Conservation (phyloP, 148 eudicot species). For the Arbutus unedo region DNA sequence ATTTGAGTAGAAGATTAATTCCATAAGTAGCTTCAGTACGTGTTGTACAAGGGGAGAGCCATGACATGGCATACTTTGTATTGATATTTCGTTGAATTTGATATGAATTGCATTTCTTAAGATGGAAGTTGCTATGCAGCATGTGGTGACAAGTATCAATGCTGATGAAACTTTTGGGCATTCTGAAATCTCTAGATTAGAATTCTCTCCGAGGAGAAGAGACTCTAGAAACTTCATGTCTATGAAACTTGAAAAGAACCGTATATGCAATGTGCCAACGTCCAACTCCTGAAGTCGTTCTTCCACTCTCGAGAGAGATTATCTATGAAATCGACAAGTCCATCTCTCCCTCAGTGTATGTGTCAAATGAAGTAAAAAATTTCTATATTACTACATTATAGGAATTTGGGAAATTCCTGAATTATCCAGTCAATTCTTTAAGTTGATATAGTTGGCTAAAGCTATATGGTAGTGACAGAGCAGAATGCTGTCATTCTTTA, state of each 20-base stretch:
- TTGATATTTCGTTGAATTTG: not conserved
- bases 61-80: not conserved
- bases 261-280: not conserved
- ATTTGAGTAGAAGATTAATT: not conserved
- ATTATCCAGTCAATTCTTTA: not conserved
- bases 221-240: not conserved
- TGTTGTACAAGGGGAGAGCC: not conserved
- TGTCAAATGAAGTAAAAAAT: not conserved
- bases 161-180: not conserved
- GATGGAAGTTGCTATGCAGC: not conserved
- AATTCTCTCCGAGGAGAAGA: not conserved
- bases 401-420: not conserved
- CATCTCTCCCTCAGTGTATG: not conserved
- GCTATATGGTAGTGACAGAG: not conserved
- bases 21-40: constrained; percentile 1
- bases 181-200: not conserved
- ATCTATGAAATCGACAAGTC: not conserved
- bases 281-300: not conserved
- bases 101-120: not conserved
- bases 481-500: not conserved
- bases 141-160: not conserved
- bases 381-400: not conserved
- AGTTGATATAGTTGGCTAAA: not conserved
- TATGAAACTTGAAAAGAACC: not conserved
- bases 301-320: not conserved